Evolutionary conservation across 441 rosid genomes (phyloP).

Genomic region (Euphorbia celastroides): DNA sequence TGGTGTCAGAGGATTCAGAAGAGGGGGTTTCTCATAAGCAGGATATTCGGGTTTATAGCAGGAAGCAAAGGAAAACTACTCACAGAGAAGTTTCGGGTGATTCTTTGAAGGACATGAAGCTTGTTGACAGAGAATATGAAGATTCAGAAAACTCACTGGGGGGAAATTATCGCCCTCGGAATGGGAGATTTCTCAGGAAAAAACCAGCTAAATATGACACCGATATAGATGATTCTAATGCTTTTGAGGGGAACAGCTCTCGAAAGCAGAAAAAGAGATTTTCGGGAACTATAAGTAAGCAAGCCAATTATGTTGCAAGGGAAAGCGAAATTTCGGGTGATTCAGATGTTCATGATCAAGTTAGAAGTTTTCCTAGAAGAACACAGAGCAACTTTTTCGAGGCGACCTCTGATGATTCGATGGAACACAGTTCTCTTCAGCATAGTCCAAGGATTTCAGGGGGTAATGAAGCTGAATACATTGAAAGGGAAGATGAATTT

Average conservation of each 20-base stretch:
- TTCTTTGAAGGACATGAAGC: slow-evolving; percentile 13
- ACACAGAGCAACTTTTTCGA: slow-evolving; percentile 25
- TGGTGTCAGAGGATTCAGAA: slow-evolving; percentile 26
- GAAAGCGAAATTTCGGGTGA: slow-evolving; percentile 34
- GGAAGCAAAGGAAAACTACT: slow-evolving; percentile 17
- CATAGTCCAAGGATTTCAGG: too few relatives aligned
- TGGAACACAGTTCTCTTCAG: too few relatives aligned
- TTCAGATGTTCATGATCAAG: slow-evolving; percentile 24
- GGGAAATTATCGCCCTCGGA: slow-evolving; percentile 32
- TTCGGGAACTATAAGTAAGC: slow-evolving; percentile 32
- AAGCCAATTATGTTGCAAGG: slow-evolving; percentile 25
- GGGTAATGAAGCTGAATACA: too few relatives aligned
- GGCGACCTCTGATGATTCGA: too few relatives aligned
- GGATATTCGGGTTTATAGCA: slow-evolving; percentile 14
- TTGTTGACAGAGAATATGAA: slow-evolving; percentile 33
- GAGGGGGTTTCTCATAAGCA: slow-evolving; percentile 24
- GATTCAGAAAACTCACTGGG: slow-evolving; percentile 60
- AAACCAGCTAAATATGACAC: slow-evolving; percentile 42
- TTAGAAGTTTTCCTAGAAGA: slow-evolving; percentile 26
- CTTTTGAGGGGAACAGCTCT: too few relatives aligned
- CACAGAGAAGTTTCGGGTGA: slow-evolving; percentile 28
- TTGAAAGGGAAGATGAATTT: too few relatives aligned
- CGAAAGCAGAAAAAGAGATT: slow-evolving; percentile 26
- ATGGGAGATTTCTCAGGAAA: slow-evolving; percentile 35
- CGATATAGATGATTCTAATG: slow-evolving; percentile 38